These are phyloP conservation scores for Andrographis paniculata DNA, from an alignment of 305 asterid genomes.

Conservation along the genomic window DNA sequence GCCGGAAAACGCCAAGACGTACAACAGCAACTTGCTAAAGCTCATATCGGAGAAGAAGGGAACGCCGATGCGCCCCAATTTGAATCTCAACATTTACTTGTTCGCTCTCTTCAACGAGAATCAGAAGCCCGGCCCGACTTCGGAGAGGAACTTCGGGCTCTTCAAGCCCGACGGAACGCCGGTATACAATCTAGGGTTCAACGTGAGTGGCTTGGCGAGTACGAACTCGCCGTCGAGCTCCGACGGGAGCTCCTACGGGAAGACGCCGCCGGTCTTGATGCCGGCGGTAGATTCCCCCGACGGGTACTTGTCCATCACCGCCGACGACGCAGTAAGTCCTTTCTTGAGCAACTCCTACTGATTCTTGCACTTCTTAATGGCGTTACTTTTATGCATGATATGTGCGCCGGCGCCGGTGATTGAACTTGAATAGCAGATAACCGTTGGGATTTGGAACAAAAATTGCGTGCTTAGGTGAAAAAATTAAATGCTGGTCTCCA, in stretches of 20 bases:
- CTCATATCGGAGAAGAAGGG: constrained; percentile 20
- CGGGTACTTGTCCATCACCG: constrained; percentile 16
- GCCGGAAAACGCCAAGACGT: constrained; percentile 22
- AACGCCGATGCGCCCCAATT: constrained; percentile 25
- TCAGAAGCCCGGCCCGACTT: too few relatives aligned
- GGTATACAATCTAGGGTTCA: constrained; percentile 22
- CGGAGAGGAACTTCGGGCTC: constrained; percentile 9
- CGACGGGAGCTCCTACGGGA: neutral
- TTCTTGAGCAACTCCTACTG: neutral
- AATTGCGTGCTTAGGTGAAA: neutral
- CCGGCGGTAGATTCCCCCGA: constrained; percentile 1
- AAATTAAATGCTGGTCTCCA: neutral
- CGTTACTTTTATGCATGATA: neutral
- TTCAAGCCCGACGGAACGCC: constrained; percentile 9
- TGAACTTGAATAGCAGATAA: too few relatives aligned
- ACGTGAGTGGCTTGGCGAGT: constrained; percentile 10
- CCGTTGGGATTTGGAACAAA: neutral
- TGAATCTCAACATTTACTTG: constrained; percentile 19
- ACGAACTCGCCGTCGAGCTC: neutral
- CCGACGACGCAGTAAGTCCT: constrained; percentile 8
- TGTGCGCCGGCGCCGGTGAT: neutral
- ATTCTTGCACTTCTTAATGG: neutral
- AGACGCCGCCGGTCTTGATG: neutral
- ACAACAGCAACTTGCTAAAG: constrained; percentile 24
- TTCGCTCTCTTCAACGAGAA: constrained; percentile 26